Evolutionary conservation across 2,329 filamentous ascomycete species (phyloP).

Genomic region (Alternaria incomplexa): DNA sequence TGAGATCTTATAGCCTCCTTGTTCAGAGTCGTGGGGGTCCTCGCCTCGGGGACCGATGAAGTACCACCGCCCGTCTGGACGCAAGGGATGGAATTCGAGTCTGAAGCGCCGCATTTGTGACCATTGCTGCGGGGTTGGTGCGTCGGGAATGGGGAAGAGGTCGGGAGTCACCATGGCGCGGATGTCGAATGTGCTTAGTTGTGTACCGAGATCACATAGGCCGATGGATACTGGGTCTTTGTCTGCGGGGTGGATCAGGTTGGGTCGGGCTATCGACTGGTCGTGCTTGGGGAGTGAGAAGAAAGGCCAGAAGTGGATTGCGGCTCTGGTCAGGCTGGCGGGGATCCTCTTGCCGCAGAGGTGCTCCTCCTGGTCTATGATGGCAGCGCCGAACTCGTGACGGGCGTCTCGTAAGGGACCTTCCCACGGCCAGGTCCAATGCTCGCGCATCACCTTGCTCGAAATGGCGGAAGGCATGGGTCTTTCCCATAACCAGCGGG

Average conservation of each 20-base stretch:
- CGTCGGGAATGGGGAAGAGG: slow-evolving; percentile 11
- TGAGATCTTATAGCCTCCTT: slow-evolving; percentile 19
- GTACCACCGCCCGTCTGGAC: slow-evolving; percentile 21
- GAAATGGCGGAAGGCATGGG: slow-evolving; percentile 13
- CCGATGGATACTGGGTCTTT: slow-evolving; percentile 15
- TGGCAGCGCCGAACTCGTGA: slow-evolving; percentile 18
- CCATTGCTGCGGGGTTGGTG: slow-evolving; percentile 13
- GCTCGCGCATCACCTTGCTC: slow-evolving; percentile 15
- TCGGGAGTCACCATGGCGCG: slow-evolving; percentile 16
- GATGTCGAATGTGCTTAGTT: slow-evolving; percentile 13
- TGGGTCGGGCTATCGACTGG: slow-evolving; percentile 12
- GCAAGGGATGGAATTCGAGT: slow-evolving; percentile 19
- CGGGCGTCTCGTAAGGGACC: slow-evolving; percentile 17
- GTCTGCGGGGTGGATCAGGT: slow-evolving; percentile 16
- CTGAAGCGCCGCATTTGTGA: slow-evolving; percentile 19
- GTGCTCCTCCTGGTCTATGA: slow-evolving; percentile 14
- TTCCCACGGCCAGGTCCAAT: slow-evolving; percentile 17
- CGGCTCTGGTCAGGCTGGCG: slow-evolving; percentile 9
- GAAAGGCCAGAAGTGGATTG: slow-evolving; percentile 16
- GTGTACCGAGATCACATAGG: slow-evolving; percentile 12
- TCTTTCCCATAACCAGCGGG: slow-evolving; percentile 16
- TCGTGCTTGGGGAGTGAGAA: slow-evolving; percentile 8
- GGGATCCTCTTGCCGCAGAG: slow-evolving; percentile 14
- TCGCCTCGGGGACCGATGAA: slow-evolving; percentile 18
- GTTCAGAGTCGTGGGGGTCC: slow-evolving; percentile 19